phyloP scores from a whole-genome alignment of 148 eudicot genomes.

The Rhododendron griersonianum region DNA sequence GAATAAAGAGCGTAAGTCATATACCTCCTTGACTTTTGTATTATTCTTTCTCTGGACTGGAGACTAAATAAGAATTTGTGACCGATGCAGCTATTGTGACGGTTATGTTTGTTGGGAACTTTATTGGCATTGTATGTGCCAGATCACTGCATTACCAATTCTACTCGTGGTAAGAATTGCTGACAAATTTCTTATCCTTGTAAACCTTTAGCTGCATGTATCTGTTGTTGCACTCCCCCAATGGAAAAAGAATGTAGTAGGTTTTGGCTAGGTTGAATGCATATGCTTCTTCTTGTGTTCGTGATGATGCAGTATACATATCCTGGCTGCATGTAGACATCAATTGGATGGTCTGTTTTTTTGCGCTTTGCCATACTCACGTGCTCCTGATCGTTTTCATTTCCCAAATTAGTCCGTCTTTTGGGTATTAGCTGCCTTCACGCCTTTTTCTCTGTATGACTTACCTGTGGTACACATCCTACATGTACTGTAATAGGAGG shows the following conservation, averaged over 20 bases:
- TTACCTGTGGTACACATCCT: neutral
- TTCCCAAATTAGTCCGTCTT: neutral
- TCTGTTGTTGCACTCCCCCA: neutral
- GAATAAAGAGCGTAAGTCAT: conserved; percentile 57
- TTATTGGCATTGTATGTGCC: conserved; percentile 86
- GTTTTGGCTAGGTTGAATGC: neutral
- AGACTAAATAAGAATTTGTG: conserved; percentile 1
- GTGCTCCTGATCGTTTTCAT: neutral
- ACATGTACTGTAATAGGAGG: neutral
- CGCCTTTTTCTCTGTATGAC: neutral
- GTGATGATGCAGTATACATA: neutral
- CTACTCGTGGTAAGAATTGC: conserved; percentile 76
- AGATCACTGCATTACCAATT: conserved; percentile 95
- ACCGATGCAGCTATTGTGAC: conserved; percentile 68
- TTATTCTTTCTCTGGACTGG: neutral
- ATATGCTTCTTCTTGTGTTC: neutral
- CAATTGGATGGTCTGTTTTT: neutral
- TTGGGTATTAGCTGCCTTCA: neutral
- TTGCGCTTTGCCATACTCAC: neutral
- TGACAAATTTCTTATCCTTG: neutral
- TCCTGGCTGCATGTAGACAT: neutral
- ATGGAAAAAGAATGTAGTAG: neutral
- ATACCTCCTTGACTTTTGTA: neutral
- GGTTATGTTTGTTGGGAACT: conserved; percentile 86
- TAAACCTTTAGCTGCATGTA: neutral